Conservation (phyloP, 2,329 filamentous ascomycete genomes). For the Cladosporium sp. region DNA sequence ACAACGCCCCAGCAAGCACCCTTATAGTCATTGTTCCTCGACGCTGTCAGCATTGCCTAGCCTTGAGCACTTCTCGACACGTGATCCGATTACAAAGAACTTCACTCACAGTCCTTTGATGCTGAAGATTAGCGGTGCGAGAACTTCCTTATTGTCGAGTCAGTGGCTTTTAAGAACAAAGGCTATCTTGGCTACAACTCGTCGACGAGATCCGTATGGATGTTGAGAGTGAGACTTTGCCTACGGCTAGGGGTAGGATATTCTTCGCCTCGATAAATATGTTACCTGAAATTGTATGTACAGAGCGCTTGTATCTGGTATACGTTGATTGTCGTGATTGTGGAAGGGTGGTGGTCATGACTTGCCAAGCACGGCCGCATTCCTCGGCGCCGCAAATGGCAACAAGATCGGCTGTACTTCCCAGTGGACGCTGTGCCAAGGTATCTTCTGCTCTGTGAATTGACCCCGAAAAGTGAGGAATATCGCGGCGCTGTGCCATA, state of each 20-base stretch:
- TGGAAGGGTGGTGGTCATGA: background rate
- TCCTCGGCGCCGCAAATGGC: constrained; percentile 7
- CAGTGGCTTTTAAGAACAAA: constrained; percentile 7
- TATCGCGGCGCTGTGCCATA: background rate
- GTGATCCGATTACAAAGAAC: constrained; percentile 16
- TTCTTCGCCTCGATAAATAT: background rate
- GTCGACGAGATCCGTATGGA: background rate
- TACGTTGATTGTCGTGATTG: background rate
- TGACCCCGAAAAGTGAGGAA: background rate
- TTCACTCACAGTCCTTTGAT: constrained; percentile 1
- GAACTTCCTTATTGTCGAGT: constrained; percentile 4
- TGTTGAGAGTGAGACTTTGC: background rate
- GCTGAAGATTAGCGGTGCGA: background rate
- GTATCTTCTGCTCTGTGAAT: background rate
- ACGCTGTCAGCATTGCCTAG: background rate
- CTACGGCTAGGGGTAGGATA: background rate
- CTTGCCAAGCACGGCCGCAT: constrained; percentile 1
- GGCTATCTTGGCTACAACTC: background rate
- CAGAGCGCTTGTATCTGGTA: background rate
- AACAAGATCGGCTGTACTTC: background rate
- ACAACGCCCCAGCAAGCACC: background rate
- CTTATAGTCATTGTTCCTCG: constrained; percentile 13
- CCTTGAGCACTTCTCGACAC: background rate
- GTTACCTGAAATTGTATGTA: background rate
- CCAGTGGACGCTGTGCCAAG: background rate